A percentile compares a stretch with the other conserved stretches of the same genome.
Conservation (phyloP, 2,329 filamentous ascomycete genomes). For the Diplodia seriata region DNA sequence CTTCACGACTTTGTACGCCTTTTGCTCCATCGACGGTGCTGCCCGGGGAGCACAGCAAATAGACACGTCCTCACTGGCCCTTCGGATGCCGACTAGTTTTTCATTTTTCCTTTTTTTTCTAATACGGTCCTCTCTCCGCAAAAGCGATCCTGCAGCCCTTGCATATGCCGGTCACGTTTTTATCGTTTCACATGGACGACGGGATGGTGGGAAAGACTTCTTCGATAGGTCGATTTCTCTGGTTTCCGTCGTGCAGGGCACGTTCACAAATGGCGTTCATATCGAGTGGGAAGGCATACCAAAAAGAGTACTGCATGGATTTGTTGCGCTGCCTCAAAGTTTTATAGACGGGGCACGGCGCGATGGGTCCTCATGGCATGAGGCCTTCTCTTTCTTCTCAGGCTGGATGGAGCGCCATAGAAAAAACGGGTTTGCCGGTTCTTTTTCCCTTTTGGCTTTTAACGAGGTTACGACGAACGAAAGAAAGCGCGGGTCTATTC, state of each 20-base stretch:
- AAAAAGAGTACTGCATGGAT: constrained; percentile 31
- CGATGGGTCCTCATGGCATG: constrained; percentile 31
- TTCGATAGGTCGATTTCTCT: constrained; percentile 30
- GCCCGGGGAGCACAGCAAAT: constrained; percentile 45
- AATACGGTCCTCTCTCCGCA: constrained; percentile 40
- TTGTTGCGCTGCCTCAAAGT: constrained; percentile 30
- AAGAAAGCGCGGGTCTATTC: constrained; percentile 28
- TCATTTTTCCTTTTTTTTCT: constrained; percentile 39
- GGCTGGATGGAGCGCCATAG: constrained; percentile 32
- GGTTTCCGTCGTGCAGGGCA: constrained; percentile 32
- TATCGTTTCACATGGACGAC: constrained; percentile 32
- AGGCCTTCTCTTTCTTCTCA: constrained; percentile 30
- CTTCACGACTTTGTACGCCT: constrained; percentile 51
- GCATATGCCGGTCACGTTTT: constrained; percentile 32
- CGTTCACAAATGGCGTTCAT: constrained; percentile 32
- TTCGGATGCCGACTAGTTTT: constrained; percentile 44
- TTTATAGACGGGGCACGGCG: constrained; percentile 31
- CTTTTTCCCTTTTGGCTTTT: constrained; percentile 31
- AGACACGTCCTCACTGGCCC: constrained; percentile 50
- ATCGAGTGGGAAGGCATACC: constrained; percentile 31
- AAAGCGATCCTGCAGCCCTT: constrained; percentile 48
- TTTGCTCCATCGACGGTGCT: constrained; percentile 48
- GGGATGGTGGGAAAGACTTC: constrained; percentile 28
- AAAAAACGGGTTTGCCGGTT: constrained; percentile 26
- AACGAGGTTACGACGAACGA: constrained; percentile 31